Conservation (phyloP, 805 yeast species). For the Kodamaea sagamina region DNA sequence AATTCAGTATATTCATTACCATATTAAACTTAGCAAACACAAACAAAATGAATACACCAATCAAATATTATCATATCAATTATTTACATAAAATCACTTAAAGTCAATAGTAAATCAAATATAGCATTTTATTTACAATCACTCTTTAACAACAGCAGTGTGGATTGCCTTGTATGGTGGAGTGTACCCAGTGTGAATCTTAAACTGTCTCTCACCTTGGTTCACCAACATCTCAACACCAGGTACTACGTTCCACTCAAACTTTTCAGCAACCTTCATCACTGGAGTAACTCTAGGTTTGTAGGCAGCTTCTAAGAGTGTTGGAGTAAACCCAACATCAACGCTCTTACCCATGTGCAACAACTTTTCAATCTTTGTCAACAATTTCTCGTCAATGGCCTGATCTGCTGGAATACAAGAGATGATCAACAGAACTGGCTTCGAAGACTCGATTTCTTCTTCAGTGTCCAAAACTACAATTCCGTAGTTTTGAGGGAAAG, state of each 20-base stretch:
- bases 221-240: slow-evolving; percentile 91
- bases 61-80: too few relatives aligned
- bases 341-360: slow-evolving; percentile 42
- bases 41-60: too few relatives aligned
- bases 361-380: slow-evolving; percentile 48
- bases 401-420: slow-evolving; percentile 85
- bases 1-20: too few relatives aligned
- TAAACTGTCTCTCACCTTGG: slow-evolving; percentile 90
- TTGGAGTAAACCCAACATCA: slow-evolving; percentile 47
- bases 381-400: slow-evolving; percentile 58
- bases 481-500: slow-evolving; percentile 62
- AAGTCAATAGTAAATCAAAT: not conserved
- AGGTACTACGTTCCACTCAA: slow-evolving; percentile 78
- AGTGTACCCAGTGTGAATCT: slow-evolving; percentile 65
- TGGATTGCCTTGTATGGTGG: slow-evolving; percentile 66
- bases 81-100: too few relatives aligned
- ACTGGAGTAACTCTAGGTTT: slow-evolving; percentile 86
- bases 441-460: slow-evolving; percentile 47
- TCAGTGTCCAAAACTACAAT: slow-evolving; percentile 56
- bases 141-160: slow-evolving; percentile 51
- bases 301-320: slow-evolving; percentile 89
- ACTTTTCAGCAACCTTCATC: slow-evolving; percentile 73
- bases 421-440: slow-evolving; percentile 59
- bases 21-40: too few relatives aligned
- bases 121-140: not conserved